Base-by-base conservation (phyloP, 1,284 basidiomycete species). In the Rhodotorula mucilaginosa region DNA sequence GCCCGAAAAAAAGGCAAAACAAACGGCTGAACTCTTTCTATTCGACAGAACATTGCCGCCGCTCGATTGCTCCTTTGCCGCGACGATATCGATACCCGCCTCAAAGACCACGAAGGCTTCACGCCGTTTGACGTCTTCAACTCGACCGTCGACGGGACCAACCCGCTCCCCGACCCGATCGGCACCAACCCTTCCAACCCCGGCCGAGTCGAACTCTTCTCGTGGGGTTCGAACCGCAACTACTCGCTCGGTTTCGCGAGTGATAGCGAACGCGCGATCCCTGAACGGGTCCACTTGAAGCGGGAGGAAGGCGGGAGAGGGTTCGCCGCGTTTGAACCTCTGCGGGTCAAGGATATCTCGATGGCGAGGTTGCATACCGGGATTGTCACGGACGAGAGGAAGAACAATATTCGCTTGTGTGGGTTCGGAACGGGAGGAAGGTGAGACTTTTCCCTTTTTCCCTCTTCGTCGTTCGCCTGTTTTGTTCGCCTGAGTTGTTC, bases 51-150 rank as follows among this genome's bases (percentile, higher is more conserved):
- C 80, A 79, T 98, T 23, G 84, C 88, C 62, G 88, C 88, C 46
- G 92, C 90, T 82, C 71, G 92, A 59, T 83, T 94, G 23, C 84
- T 99, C 10, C 83, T 94, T 56, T 87, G 89, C 72, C 87, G 89
- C 51, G 78, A 84, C 44, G 92, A 96, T 78, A 88, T 88, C 26
- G 93, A 98, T 78, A 81, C 84, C 0, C 83, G 86, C 2, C 78
- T 93, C 68, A 94, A 93, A 80, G 97, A 99, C 79, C 80, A 84
- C 51, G 96, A 98, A 79, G 96, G 78, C 31, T 89, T 97, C 80
- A 93, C 92, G 0, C 88, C 94, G 0, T 95, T 95, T 75, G 96
- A 99, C 79, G 83, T 99, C 39, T 98, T 94, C 83, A 97, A 97
- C 79, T 89, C 90, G 6, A 96, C 93, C 0, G 84, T 97, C 47